Evolutionary conservation across 2,329 filamentous ascomycete species (phyloP), one percentile per base, ranked within the genome.

Genomic region (Tolypocladium cylindrosporum): DNA sequence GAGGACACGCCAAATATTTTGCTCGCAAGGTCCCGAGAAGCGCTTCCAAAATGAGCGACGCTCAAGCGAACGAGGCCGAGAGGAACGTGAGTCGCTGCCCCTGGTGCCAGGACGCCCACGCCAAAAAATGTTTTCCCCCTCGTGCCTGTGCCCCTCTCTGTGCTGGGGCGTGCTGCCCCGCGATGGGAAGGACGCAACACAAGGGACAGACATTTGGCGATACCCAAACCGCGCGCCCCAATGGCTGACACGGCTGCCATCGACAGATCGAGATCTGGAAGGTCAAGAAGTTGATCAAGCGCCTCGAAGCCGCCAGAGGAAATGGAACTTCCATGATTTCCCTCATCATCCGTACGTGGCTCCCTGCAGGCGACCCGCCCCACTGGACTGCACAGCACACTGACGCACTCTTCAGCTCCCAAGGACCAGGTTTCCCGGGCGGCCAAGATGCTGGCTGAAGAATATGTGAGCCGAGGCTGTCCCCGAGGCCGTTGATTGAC

Each of bases 301-400:
- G 94, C 69, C 90, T 99, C 69, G 94, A 97, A 77, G 89, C 91
- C 62, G 95, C 95, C 67, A 85, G 95, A 74, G 94, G 94, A 74
- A 99, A 99, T 85, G 94, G 94, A 79, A 99, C 94, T 64, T 93
- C 88, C 80, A 99, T 99, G 94, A 99, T 99, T 77, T 97, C 93
- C 64, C 85, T 99, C 76, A 97, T 99, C 69, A 97, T 99, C 72
- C 94, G 91, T 95, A 80, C 71, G 89, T 79, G 58, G 59, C 57
- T 54, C 48, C 39, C 37, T 16, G 21, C 21, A 16, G n/a, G 52
- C 42, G 24, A n/a, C 11, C 54, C 36, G 13, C 41, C 43, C 24
- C 36, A 21, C 57, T 37, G 48, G 39, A 19, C 40, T 11, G 16
- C 8, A 37, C 31, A n/a, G 31, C 52, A 39, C 13, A 34, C 58